Percentiles rank a stretch among this genome's conserved stretches.
These are phyloP conservation scores for Nothophoma quercina DNA, from an alignment of 2,329 filamentous ascomycete genomes.

Conservation along the genomic window DNA sequence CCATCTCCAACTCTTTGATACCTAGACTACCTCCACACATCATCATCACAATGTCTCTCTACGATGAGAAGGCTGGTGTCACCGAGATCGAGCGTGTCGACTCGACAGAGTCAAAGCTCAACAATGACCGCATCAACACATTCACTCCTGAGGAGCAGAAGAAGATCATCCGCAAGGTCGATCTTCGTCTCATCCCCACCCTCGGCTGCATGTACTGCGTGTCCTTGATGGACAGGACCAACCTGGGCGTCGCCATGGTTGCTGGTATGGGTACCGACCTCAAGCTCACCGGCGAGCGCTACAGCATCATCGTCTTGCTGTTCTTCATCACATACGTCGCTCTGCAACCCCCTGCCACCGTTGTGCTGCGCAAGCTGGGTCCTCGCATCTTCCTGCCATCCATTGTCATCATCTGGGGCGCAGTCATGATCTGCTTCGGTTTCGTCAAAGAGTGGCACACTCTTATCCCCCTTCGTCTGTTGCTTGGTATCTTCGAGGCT, in stretches of 20 bases:
- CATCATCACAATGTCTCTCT: conserved; percentile 21
- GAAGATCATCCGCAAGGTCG: conserved; percentile 40
- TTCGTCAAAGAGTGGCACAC: conserved; percentile 37
- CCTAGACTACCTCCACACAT: not conserved
- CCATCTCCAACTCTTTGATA: not conserved
- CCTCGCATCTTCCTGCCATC: conserved; percentile 30
- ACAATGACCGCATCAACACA: conserved; percentile 25
- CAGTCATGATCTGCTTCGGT: conserved; percentile 33
- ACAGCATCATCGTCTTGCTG: conserved; percentile 31
- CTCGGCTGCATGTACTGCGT: conserved; percentile 52
- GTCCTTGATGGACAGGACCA: conserved; percentile 50
- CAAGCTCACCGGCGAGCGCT: conserved; percentile 35
- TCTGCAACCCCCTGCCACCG: conserved; percentile 34
- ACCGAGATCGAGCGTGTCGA: conserved; percentile 27
- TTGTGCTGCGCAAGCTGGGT: conserved; percentile 33
- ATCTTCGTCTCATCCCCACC: conserved; percentile 51
- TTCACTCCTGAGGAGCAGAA: conserved; percentile 35
- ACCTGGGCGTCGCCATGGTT: conserved; percentile 47
- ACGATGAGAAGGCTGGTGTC: conserved; percentile 30
- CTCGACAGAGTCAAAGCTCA: conserved; percentile 19
- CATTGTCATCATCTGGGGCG: conserved; percentile 33
- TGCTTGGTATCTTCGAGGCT: conserved; percentile 37
- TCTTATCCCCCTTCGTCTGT: conserved; percentile 30
- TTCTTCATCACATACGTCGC: conserved; percentile 40
- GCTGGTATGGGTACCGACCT: conserved; percentile 43